These are phyloP conservation scores for Curvularia verruculosa DNA, from an alignment of 2,329 filamentous ascomycete genomes.

Conservation along the genomic window DNA sequence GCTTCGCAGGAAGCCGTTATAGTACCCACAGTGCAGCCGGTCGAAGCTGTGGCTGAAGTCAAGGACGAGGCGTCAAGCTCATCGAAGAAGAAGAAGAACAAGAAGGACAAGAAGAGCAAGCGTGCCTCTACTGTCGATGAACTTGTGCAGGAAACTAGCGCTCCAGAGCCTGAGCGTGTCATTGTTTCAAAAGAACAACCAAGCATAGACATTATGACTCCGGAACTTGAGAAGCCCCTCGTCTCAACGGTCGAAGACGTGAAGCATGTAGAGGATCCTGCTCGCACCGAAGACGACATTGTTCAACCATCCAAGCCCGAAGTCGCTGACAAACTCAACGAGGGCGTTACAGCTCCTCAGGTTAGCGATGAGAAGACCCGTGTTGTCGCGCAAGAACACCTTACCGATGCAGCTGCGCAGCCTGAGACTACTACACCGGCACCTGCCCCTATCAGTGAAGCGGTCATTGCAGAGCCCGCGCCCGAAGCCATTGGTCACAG, in stretches of 20 bases:
- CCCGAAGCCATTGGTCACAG: not conserved
- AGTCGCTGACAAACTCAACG: not conserved
- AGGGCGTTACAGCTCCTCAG: not conserved
- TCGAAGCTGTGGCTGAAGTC: constrained; percentile 7
- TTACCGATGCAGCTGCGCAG: not conserved
- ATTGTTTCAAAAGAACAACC: not conserved
- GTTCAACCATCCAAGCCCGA: not conserved
- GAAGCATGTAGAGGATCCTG: not conserved
- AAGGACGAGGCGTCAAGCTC: constrained; percentile 11
- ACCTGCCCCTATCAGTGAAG: not conserved
- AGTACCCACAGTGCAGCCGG: not conserved
- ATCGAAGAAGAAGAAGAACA: constrained; percentile 36
- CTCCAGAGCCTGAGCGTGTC: constrained; percentile 4
- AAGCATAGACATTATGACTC: not conserved
- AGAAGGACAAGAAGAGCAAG: constrained; percentile 36
- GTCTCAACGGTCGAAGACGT: not conserved
- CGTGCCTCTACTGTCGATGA: constrained; percentile 23
- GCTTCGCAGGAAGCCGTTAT: not conserved
- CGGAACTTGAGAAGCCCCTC: not conserved
- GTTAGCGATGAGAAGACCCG: not conserved
- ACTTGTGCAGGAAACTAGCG: constrained; percentile 5
- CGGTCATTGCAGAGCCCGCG: not conserved
- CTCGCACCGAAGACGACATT: not conserved
- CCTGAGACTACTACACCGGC: not conserved
- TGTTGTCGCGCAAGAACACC: not conserved